Base-by-base conservation (phyloP, 2,329 filamentous ascomycete genomes). In the Didymella keratinophila region DNA sequence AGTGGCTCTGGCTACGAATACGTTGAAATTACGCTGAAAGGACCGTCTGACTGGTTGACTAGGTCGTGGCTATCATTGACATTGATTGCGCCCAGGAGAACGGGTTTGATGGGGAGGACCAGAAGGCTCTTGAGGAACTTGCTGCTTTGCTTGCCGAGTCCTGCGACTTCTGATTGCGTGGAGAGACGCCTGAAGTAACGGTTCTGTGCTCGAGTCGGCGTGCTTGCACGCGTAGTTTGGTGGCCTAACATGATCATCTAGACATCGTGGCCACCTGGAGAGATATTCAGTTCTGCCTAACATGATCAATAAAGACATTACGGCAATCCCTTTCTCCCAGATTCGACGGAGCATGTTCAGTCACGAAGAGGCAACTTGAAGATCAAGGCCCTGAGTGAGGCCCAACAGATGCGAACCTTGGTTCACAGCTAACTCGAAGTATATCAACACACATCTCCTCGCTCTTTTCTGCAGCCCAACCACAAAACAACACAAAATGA, bases 11-110 rank as follows among this genome's bases (percentile, higher is more conserved):
- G 42, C 36, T 9, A 21, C 25, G 16, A 8, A 11, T 25, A 11
- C 32, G 21, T n/a, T n/a, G n/a, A n/a, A n/a, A n/a, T n/a, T n/a
- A n/a, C n/a, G n/a, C 14, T 42, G 6, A 2, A n/a, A 23, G 11
- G 7, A 39, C n/a, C 10, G 7, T n/a, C 8, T 20, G 30, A 49
- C 61, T 68, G 30, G 66, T 20, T 9, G 4, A 18, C 39, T 16
- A 84, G 79, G 78, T 89, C 6, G 87, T 90, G 21, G 90, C 87
- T 2, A 90, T 94, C 63, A 91, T 95, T 59, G 91, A 95, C 70
- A 81, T 94, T 23, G 91, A 95, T 75, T 94, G 91, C 71, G 86
- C 87, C 1, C 85, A 83, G 34, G 65, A 84, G 51, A 77, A 83
- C 14, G 90, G 90, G 0, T 93, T 93, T 65, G 86, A 91, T 64